These are phyloP conservation scores for Detonula confervacea DNA, from an alignment of 352 stramenopile genomes.

Conservation along the genomic window DNA sequence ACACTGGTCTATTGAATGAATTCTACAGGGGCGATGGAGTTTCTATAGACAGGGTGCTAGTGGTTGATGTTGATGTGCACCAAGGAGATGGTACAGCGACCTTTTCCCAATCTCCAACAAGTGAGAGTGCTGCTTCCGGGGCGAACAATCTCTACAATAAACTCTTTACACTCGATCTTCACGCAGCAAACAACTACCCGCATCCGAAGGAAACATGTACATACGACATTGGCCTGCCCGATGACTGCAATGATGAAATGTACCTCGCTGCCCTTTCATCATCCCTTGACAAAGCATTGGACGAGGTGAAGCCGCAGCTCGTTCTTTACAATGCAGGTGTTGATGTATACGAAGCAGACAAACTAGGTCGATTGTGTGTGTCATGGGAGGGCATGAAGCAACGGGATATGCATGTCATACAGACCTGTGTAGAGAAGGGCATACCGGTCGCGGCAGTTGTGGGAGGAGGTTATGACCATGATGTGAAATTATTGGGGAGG, in stretches of 20 bases:
- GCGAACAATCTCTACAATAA: slow-evolving; percentile 37
- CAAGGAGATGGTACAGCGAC: slow-evolving; percentile 86
- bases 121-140: background rate
- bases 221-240: slow-evolving; percentile 74
- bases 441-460: slow-evolving; percentile 83
- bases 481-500: slow-evolving; percentile 69
- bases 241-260: slow-evolving; percentile 69
- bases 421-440: slow-evolving; percentile 55
- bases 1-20: slow-evolving; percentile 13
- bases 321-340: slow-evolving; percentile 86
- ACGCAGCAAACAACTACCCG: slow-evolving; percentile 85
- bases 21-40: slow-evolving; percentile 32
- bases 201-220: slow-evolving; percentile 72
- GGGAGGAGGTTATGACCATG: slow-evolving; percentile 83
- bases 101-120: slow-evolving; percentile 46
- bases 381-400: slow-evolving; percentile 68
- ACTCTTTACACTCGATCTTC: slow-evolving; percentile 80
- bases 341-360: slow-evolving; percentile 80
- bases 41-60: slow-evolving; percentile 60
- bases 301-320: slow-evolving; percentile 72
- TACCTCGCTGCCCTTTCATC: slow-evolving; percentile 65
- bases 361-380: slow-evolving; percentile 77
- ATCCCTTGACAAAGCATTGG: slow-evolving; percentile 60
- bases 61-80: slow-evolving; percentile 86
- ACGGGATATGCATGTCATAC: slow-evolving; percentile 78